Percentiles rank a stretch among this genome's conserved stretches.
These are phyloP conservation scores for Exidia glandulosa DNA, from an alignment of 768 basidiomycete species.

Conservation along the genomic window DNA sequence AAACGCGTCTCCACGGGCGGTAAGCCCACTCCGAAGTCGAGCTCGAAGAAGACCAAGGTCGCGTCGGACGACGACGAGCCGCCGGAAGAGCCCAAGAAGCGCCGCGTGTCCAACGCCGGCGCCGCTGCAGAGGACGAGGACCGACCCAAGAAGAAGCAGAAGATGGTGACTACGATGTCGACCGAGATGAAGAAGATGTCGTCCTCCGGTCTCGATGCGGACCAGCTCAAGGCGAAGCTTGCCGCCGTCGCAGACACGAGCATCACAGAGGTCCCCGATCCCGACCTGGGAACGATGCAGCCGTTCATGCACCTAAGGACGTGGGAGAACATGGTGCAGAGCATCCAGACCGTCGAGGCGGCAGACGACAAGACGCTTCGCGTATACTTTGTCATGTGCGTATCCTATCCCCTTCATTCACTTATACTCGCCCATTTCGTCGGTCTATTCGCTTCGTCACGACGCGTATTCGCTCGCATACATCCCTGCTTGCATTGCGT, in stretches of 20 bases:
- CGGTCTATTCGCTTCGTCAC: conserved; percentile 29
- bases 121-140: neutral
- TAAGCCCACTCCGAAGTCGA: conserved; percentile 1
- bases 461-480: too few species aligned
- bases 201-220: neutral
- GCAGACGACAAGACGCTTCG: conserved; percentile 31
- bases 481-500: too few species aligned
- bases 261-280: conserved; percentile 18
- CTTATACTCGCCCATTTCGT: conserved; percentile 4
- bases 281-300: conserved; percentile 35
- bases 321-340: conserved; percentile 58
- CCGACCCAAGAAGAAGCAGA: conserved; percentile 8
- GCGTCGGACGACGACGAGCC: conserved; percentile 5
- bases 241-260: neutral
- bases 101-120: neutral
- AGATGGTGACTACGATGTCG: neutral
- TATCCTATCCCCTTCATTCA: conserved; percentile 6
- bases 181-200: neutral
- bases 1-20: conserved; percentile 1
- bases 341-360: conserved; percentile 65
- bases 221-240: neutral
- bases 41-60: neutral
- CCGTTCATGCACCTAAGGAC: conserved; percentile 36
- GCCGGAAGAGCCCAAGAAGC: neutral
- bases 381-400: conserved; percentile 67